Conservation (phyloP, 139 green algal species). For the Haematococcus lacustris region DNA sequence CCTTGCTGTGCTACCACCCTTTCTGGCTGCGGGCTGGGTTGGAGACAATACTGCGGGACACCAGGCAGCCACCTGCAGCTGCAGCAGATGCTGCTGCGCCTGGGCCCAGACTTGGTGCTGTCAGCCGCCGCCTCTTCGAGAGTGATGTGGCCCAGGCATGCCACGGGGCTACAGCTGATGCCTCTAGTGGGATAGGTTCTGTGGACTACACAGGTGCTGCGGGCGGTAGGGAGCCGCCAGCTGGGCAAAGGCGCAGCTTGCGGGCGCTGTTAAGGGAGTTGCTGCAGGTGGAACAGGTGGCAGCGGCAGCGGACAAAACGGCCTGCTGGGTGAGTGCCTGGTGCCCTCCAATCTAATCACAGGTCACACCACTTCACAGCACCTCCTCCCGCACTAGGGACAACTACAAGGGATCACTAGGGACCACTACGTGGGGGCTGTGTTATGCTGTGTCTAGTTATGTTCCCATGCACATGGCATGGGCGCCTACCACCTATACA, state of each 20-base stretch:
- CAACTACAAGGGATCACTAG: not conserved
- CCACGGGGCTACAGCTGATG: too few species aligned
- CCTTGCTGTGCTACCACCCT: conserved; percentile 68
- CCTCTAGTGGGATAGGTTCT: too few species aligned
- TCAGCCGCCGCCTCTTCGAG: too few species aligned
- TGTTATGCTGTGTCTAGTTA: not conserved
- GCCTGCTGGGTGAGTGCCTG: not conserved
- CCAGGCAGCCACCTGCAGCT: conserved; percentile 2
- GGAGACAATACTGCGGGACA: conserved; percentile 28
- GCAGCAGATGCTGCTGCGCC: conserved; percentile 7
- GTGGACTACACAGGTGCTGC: too few species aligned
- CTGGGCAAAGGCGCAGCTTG: too few species aligned
- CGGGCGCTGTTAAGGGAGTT: too few species aligned
- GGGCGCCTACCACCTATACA: not conserved
- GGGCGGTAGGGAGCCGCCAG: too few species aligned
- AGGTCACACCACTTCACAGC: too few species aligned
- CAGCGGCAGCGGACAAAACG: not conserved
- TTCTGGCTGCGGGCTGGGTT: conserved; percentile 75
- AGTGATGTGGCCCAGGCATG: too few species aligned
- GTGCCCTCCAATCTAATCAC: too few species aligned
- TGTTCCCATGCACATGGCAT: not conserved
- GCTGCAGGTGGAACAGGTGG: not conserved
- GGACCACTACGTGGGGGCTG: not conserved
- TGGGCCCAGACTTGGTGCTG: too few species aligned
- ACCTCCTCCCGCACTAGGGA: too few species aligned